Evolutionary conservation across 768 basidiomycete species (phyloP).

Genomic region (Hortiboletus flavorubellus): DNA sequence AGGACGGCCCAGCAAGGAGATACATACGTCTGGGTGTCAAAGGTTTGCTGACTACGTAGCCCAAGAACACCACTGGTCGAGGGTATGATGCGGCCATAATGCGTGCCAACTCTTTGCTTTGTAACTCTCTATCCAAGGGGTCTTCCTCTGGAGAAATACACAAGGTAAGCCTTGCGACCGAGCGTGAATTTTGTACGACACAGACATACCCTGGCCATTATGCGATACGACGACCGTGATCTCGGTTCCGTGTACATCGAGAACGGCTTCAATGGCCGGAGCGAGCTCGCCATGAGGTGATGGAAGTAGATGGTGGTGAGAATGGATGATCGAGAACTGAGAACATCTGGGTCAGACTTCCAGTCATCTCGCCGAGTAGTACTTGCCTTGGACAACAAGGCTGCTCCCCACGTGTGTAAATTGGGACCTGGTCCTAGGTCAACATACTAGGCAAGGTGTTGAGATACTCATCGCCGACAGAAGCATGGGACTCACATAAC

Average conservation of each 20-base stretch:
- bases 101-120: conserved; percentile 74
- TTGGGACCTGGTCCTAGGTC: conserved; percentile 89
- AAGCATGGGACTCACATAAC: conserved; percentile 57
- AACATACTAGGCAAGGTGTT: conserved; percentile 53
- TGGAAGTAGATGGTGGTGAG: conserved; percentile 82
- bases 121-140: conserved; percentile 81
- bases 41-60: conserved; percentile 76
- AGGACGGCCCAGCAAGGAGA: not conserved
- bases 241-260: conserved; percentile 74
- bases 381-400: conserved; percentile 69
- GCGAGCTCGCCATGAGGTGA: conserved; percentile 86
- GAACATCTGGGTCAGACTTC: not conserved
- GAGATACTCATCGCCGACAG: conserved; percentile 1
- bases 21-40: conserved; percentile 58
- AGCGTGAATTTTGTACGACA: not conserved
- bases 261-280: conserved; percentile 82
- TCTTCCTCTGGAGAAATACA: conserved; percentile 64
- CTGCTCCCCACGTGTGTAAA: conserved; percentile 87
- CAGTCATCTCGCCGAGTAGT: not conserved
- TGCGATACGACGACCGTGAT: conserved; percentile 86
- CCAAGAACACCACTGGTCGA: conserved; percentile 73
- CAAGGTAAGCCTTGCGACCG: not conserved
- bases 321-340: conserved; percentile 85
- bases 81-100: conserved; percentile 72
- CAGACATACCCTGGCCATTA: conserved; percentile 80